These are phyloP conservation scores for Camellia sinensis DNA, from an alignment of 148 eudicot genomes.

Conservation along the genomic window DNA sequence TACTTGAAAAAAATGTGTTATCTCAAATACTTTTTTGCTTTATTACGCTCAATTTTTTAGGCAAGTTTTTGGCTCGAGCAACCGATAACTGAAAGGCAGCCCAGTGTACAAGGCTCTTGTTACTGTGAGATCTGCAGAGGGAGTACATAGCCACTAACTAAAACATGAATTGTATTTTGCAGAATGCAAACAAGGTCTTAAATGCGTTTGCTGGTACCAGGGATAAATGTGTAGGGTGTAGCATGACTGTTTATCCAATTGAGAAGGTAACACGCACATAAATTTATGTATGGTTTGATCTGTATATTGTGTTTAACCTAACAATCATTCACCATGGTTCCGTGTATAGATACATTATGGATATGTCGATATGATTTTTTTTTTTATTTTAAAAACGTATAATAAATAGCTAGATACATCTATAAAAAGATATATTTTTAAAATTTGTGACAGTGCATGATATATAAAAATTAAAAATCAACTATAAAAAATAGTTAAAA, in stretches of 20 bases:
- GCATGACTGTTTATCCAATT: conserved; percentile 70
- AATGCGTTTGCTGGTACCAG: conserved; percentile 63
- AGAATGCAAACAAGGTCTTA: conserved; percentile 62
- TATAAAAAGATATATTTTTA: too few relatives aligned
- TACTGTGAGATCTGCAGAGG: too few relatives aligned
- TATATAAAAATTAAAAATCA: too few relatives aligned
- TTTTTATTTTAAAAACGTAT: too few relatives aligned
- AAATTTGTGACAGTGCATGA: too few relatives aligned
- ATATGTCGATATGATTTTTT: too few relatives aligned
- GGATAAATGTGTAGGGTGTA: conserved; percentile 71
- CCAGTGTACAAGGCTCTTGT: too few relatives aligned
- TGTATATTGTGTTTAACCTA: not conserved
- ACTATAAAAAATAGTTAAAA: not conserved
- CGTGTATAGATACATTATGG: too few relatives aligned
- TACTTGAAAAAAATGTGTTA: not conserved
- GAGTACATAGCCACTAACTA: not conserved
- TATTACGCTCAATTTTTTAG: not conserved
- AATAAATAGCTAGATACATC: too few relatives aligned
- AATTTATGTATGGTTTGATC: not conserved
- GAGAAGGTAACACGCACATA: conserved; percentile 52
- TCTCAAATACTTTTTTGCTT: not conserved
- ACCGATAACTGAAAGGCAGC: too few relatives aligned
- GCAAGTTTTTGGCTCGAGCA: conserved; percentile 1
- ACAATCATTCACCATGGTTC: not conserved
- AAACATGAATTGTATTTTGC: conserved; percentile 8